phyloP scores from a whole-genome alignment of 2,329 filamentous ascomycete genomes.

The Raffaelea deltoideospora region DNA sequence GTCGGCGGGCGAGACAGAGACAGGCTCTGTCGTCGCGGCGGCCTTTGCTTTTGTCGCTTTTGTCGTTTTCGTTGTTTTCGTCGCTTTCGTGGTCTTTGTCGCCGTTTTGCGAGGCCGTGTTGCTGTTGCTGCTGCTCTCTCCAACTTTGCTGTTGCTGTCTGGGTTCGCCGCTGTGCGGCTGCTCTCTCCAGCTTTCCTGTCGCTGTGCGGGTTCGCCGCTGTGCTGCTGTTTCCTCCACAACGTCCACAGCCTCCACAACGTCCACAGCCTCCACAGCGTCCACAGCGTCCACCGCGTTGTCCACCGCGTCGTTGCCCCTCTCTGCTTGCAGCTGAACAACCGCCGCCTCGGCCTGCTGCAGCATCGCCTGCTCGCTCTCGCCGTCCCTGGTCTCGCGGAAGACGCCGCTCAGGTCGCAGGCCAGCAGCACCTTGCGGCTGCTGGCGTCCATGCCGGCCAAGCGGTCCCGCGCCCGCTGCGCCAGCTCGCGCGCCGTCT shows the following conservation, averaged over 20 bases:
- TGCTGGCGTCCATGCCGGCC: conserved; percentile 27
- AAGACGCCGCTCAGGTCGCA: conserved; percentile 42
- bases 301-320: not conserved
- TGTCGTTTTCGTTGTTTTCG: conserved; percentile 5
- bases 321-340: not conserved
- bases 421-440: conserved; percentile 29
- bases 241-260: not conserved
- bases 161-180: conserved; percentile 12
- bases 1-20: not conserved
- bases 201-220: conserved; percentile 13
- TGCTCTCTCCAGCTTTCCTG: conserved; percentile 12
- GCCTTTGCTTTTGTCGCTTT: conserved; percentile 13
- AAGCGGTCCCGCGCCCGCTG: conserved; percentile 37
- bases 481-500: conserved; percentile 41
- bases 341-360: conserved; percentile 29
- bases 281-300: not conserved
- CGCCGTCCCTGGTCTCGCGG: conserved; percentile 29
- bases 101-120: conserved; percentile 13
- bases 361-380: conserved; percentile 27
- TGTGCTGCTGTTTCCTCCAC: too few relatives aligned
- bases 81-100: conserved; percentile 9
- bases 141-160: conserved; percentile 15
- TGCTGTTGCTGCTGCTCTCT: not conserved
- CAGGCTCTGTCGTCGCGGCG: conserved; percentile 3
- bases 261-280: not conserved